Percentiles rank a stretch among this genome's conserved stretches.
Conservation (phyloP, 371 early-diverging fungal genomes). For the Syncephalastrum racemosum region DNA sequence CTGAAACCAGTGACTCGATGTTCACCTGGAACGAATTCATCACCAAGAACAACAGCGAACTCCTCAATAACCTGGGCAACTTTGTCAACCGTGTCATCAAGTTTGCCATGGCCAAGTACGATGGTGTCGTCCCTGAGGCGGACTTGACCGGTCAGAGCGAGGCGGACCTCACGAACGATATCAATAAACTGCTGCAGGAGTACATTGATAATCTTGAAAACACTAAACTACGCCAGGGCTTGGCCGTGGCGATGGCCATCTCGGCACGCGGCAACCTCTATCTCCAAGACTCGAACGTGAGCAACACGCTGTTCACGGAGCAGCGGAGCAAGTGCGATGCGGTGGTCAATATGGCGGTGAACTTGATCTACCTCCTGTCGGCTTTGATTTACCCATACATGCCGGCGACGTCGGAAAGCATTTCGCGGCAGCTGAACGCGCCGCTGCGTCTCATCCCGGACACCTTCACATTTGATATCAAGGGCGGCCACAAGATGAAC, state of each 20-base stretch:
- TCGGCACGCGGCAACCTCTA: slow-evolving; percentile 95
- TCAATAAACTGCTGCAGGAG: slow-evolving; percentile 76
- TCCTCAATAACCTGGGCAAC: slow-evolving; percentile 98
- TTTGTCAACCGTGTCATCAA: slow-evolving; percentile 98
- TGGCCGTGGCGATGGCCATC: slow-evolving; percentile 90
- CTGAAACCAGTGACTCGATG: slow-evolving; percentile 96
- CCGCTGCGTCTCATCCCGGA: slow-evolving; percentile 79
- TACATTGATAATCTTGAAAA: slow-evolving; percentile 83
- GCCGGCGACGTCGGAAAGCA: slow-evolving; percentile 83
- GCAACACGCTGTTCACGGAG: slow-evolving; percentile 81
- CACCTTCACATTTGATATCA: slow-evolving; percentile 66
- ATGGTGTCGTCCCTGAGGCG: slow-evolving; percentile 72
- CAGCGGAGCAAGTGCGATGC: slow-evolving; percentile 81
- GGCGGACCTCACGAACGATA: slow-evolving; percentile 71
- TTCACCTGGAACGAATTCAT: slow-evolving; percentile 97
- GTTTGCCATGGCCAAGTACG: slow-evolving; percentile 89
- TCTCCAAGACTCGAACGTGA: slow-evolving; percentile 90
- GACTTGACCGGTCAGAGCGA: slow-evolving; percentile 49
- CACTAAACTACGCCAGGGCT: slow-evolving; percentile 86
- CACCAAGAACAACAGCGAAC: slow-evolving; percentile 92
- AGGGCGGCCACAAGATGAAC: slow-evolving; percentile 82
- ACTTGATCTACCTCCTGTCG: slow-evolving; percentile 88
- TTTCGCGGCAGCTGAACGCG: slow-evolving; percentile 79
- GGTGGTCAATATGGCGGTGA: slow-evolving; percentile 82
- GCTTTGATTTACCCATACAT: slow-evolving; percentile 93